Evolutionary conservation across 2,329 filamentous ascomycete genomes (phyloP).

Genomic region (Neophaeococcomyces aloes): DNA sequence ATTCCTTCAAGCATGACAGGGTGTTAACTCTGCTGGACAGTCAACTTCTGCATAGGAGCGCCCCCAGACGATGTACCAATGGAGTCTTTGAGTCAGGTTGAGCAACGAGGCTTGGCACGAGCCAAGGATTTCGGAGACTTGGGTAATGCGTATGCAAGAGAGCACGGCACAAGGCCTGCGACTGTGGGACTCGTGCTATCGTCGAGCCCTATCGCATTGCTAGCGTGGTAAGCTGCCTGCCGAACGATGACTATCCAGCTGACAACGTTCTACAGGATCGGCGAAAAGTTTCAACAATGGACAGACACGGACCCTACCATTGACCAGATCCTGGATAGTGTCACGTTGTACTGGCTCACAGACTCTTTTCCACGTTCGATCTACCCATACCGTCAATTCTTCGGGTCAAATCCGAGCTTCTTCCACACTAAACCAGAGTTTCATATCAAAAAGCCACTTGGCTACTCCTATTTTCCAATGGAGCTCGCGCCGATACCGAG

Average conservation of each 20-base stretch:
- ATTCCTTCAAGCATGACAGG: background rate
- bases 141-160: conserved; percentile 41
- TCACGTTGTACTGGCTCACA: conserved; percentile 31
- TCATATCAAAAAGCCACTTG: conserved; percentile 8
- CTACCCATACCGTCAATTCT: conserved; percentile 23
- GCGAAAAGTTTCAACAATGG: conserved; percentile 31
- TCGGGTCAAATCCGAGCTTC: background rate
- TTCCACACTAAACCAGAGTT: conserved; percentile 1
- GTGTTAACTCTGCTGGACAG: background rate
- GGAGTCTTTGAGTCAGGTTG: conserved; percentile 20
- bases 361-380: conserved; percentile 28
- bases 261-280: conserved; percentile 25
- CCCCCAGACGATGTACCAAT: background rate
- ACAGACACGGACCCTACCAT: conserved; percentile 25
- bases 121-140: conserved; percentile 30
- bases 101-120: conserved; percentile 29
- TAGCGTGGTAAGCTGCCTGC: conserved; percentile 38
- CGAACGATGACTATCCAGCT: conserved; percentile 9
- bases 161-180: conserved; percentile 45
- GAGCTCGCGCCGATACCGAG: conserved; percentile 34
- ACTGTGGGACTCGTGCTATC: conserved; percentile 48
- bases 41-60: conserved; percentile 11
- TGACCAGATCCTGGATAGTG: conserved; percentile 26
- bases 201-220: conserved; percentile 44
- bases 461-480: conserved; percentile 32